These are phyloP conservation scores for Cucurbita maxima DNA, from an alignment of 306 rosid genomes.

Conservation along the genomic window DNA sequence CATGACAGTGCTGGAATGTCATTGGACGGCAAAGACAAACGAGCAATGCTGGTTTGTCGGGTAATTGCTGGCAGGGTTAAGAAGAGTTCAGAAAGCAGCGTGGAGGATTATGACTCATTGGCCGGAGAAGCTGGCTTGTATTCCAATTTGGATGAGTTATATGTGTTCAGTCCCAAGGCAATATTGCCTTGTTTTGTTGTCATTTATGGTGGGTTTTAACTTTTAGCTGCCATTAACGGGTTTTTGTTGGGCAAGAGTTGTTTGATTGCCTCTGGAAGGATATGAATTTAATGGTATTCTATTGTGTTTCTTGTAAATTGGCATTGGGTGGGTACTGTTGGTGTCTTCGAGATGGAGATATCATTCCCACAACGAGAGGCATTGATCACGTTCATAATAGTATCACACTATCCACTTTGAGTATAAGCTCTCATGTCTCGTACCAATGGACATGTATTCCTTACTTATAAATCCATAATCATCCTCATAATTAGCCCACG, in stretches of 20 bases:
- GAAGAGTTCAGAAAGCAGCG: conserved; percentile 49
- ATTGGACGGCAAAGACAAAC: conserved; percentile 18
- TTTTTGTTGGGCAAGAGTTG: conserved; percentile 3
- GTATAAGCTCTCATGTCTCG: too few species aligned
- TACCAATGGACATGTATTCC: too few species aligned
- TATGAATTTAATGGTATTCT: neutral
- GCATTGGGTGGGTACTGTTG: neutral
- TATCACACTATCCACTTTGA: too few species aligned
- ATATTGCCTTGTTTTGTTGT: conserved; percentile 98
- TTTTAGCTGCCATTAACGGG: neutral
- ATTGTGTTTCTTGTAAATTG: conserved; percentile 1
- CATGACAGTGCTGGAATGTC: conserved; percentile 44
- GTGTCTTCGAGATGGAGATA: neutral
- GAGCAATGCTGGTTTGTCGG: conserved; percentile 95
- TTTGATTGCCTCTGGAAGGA: neutral
- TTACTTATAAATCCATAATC: too few species aligned
- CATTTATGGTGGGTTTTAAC: conserved; percentile 57
- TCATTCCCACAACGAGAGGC: neutral
- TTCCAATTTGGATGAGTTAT: conserved; percentile 85
- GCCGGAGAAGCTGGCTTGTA: conserved; percentile 64
- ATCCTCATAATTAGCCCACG: too few species aligned
- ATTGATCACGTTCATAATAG: too few species aligned
- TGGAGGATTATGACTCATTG: conserved; percentile 73
- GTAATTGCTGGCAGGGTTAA: conserved; percentile 96
- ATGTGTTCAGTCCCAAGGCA: conserved; percentile 59